Evolutionary conservation across 2,329 filamentous ascomycete genomes (phyloP).

Genomic region (Aureobasidium sp.): DNA sequence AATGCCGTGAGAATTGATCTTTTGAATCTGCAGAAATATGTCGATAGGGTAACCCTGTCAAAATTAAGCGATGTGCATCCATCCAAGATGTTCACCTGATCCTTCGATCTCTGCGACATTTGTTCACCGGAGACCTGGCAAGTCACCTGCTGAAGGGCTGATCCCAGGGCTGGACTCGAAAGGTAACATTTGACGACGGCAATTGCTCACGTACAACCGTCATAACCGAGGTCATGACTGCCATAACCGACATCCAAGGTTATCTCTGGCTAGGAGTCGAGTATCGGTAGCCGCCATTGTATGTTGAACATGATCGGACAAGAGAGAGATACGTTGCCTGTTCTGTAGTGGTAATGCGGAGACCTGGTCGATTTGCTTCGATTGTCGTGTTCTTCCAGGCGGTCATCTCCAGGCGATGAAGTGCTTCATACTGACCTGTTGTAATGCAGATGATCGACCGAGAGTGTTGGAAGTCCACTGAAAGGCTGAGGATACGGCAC

Average conservation of each 20-base stretch:
- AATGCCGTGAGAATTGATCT: neutral
- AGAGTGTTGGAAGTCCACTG: too few relatives aligned
- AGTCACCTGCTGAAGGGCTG: neutral
- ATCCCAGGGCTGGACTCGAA: neutral
- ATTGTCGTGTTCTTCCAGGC: too few relatives aligned
- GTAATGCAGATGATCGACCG: too few relatives aligned
- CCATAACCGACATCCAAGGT: neutral
- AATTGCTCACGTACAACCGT: neutral
- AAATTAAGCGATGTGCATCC: neutral
- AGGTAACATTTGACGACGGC: neutral
- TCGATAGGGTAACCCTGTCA: neutral
- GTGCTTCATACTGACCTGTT: too few relatives aligned
- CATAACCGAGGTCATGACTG: slow-evolving; percentile 1
- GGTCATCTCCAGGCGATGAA: too few relatives aligned
- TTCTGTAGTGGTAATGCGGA: too few relatives aligned
- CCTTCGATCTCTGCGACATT: too few relatives aligned
- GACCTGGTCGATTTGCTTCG: too few relatives aligned
- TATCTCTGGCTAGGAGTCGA: neutral
- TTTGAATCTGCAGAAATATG: neutral
- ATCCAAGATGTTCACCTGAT: neutral
- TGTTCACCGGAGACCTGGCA: neutral
- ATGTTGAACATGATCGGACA: too few relatives aligned
- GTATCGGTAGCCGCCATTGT: neutral
- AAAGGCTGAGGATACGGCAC: too few relatives aligned
- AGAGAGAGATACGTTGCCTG: too few relatives aligned